These are phyloP conservation scores for Millerozyma acaciae DNA, from an alignment of 805 yeast species.

Conservation along the genomic window DNA sequence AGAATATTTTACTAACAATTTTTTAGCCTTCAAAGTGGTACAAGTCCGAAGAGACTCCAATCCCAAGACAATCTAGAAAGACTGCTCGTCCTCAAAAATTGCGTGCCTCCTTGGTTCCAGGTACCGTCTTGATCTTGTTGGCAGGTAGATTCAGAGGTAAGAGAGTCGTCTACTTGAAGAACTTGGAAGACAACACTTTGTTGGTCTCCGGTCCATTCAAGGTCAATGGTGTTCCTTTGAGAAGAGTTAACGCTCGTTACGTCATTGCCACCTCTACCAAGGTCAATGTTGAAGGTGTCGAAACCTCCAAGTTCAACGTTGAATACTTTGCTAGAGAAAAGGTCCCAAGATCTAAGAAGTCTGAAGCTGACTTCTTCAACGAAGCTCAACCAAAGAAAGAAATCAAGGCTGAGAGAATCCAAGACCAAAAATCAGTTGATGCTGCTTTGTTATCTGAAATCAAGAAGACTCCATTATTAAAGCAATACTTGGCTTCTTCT, in stretches of 20 bases:
- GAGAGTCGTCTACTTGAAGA: constrained; percentile 97
- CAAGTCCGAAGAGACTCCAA: constrained; percentile 88
- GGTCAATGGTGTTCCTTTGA: constrained; percentile 98
- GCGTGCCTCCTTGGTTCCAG: constrained; percentile 95
- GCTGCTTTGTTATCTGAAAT: constrained; percentile 87
- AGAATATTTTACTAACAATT: constrained; percentile 13
- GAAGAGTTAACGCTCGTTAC: constrained; percentile 98
- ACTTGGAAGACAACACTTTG: constrained; percentile 95
- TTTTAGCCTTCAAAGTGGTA: constrained; percentile 85
- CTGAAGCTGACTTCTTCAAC: constrained; percentile 89
- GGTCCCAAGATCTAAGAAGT: constrained; percentile 73
- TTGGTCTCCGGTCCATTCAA: constrained; percentile 99
- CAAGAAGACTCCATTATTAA: constrained; percentile 95
- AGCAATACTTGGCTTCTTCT: constrained; percentile 92
- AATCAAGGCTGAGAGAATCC: constrained; percentile 88
- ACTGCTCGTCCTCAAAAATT: constrained; percentile 88
- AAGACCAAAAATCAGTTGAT: constrained; percentile 95
- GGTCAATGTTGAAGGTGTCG: constrained; percentile 74
- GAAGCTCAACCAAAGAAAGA: constrained; percentile 75
- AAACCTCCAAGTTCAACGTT: constrained; percentile 86
- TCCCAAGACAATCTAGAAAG: constrained; percentile 87
- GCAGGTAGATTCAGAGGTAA: constrained; percentile 99
- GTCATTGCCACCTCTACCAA: constrained; percentile 98
- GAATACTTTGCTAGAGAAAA: constrained; percentile 97
- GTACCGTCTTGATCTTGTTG: constrained; percentile 93